Conservation (phyloP, 345 rosid species). For the Turritis glabra region DNA sequence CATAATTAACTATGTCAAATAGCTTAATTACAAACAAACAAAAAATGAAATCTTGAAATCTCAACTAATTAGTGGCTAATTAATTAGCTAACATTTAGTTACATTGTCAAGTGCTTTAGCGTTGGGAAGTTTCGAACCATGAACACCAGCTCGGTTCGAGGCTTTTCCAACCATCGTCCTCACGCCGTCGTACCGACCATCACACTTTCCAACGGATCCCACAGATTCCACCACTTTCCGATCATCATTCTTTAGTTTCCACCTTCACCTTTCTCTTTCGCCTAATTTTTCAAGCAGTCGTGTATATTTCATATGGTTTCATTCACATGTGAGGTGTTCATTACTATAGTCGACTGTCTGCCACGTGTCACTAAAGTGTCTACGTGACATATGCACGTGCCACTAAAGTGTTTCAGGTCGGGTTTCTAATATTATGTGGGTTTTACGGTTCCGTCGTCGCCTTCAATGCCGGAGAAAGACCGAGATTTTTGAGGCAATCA, state of each 20-base stretch:
- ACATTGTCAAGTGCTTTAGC: conserved; percentile 37
- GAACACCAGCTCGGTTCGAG: conserved; percentile 38
- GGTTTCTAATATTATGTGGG: neutral
- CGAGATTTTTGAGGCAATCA: no score
- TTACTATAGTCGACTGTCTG: neutral
- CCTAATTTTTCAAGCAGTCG: neutral
- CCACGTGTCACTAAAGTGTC: neutral
- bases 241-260: conserved; percentile 10
- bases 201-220: neutral
- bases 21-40: neutral
- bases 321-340: conserved; percentile 12
- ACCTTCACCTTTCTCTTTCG: neutral
- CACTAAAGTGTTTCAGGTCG: neutral
- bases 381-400: conserved; percentile 7
- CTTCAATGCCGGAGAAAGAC: neutral
- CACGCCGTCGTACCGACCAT: conserved; percentile 5
- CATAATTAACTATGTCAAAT: neutral
- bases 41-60: neutral
- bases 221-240: conserved; percentile 20
- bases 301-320: neutral
- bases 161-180: conserved; percentile 40
- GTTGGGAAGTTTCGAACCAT: conserved; percentile 29
- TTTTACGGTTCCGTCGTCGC: neutral
- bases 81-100: neutral
- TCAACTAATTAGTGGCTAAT: neutral